Base-by-base conservation (phyloP, 129 eudicot species). In the Escallonia herrerae region DNA sequence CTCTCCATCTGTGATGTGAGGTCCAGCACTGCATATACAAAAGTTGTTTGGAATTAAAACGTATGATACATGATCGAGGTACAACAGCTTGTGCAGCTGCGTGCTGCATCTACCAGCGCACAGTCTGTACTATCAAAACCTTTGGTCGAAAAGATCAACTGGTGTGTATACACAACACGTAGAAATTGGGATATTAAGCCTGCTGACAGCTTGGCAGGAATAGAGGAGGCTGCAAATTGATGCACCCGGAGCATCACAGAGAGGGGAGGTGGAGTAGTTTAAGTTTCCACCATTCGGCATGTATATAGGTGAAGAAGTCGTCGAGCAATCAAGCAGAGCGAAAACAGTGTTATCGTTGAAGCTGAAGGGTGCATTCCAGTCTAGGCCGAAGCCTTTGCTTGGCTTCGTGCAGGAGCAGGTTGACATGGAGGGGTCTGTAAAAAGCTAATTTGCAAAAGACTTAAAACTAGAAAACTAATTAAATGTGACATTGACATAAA, bases 81-180 rank as follows among this genome's bases (percentile, higher is more conserved):
- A n/a, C n/a, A n/a, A n/a, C n/a, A n/a, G n/a, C n/a, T n/a, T n/a
- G n/a, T n/a, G n/a, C n/a, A n/a, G n/a, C n/a, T n/a, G n/a, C n/a
- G n/a, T n/a, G n/a, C n/a, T n/a, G n/a, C n/a, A n/a, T n/a, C n/a
- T n/a, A n/a, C n/a, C n/a, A n/a, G n/a, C n/a, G n/a, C n/a, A n/a
- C n/a, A n/a, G n/a, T n/a, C n/a, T n/a, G n/a, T n/a, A n/a, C n/a
- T n/a, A n/a, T n/a, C n/a, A n/a, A n/a, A n/a, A n/a, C n/a, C n/a
- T n/a, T n/a, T n/a, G n/a, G n/a, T n/a, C n/a, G n/a, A n/a, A n/a
- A 3, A 87, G 95, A 62, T 91, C 96, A 40, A 91, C 95, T 2
- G 98, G 96, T 8, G 96, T 75, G 72, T 91, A 91, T 13, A 91
- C 98, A 43, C 98, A 91, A 68, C 98, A 91, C 0, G 86, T 79